Evolutionary conservation across 2,329 filamentous ascomycete genomes (phyloP).

Genomic region (Sordariomycetes sp.): DNA sequence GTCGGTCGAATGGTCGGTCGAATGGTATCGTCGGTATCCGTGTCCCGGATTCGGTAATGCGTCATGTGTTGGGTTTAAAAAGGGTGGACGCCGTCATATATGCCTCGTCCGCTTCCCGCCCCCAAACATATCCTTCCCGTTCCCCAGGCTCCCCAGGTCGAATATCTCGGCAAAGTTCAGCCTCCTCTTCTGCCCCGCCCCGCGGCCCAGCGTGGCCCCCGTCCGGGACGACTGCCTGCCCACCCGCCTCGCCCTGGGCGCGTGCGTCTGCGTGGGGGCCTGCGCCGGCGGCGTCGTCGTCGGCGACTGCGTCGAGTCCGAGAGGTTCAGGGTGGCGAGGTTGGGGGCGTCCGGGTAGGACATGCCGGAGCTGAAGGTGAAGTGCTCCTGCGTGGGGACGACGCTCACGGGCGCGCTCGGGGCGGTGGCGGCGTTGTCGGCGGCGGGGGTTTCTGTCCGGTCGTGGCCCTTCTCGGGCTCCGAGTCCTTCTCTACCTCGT

Average conservation of each 20-base stretch:
- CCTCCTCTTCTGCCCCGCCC: constrained; percentile 61
- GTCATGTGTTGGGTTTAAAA: neutral
- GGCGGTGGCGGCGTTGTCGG: constrained; percentile 16
- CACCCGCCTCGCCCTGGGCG: constrained; percentile 8
- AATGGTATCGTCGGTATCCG: neutral
- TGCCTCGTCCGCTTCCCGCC: constrained; percentile 41
- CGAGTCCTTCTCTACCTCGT: constrained; percentile 58
- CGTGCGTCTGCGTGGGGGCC: constrained; percentile 16
- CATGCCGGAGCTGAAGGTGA: constrained; percentile 60
- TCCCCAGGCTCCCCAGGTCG: constrained; percentile 53
- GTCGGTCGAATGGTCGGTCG: neutral
- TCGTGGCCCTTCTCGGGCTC: constrained; percentile 37
- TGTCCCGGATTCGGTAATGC: neutral
- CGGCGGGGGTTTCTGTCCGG: constrained; percentile 13
- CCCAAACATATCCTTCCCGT: constrained; percentile 49
- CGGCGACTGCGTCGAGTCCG: constrained; percentile 34
- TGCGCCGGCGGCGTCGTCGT: constrained; percentile 17
- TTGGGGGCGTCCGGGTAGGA: constrained; percentile 37
- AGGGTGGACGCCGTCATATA: constrained; percentile 13
- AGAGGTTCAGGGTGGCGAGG: constrained; percentile 49
- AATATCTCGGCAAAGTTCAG: constrained; percentile 68
- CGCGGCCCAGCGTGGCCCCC: constrained; percentile 42
- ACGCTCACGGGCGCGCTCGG: constrained; percentile 6
- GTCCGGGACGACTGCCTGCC: constrained; percentile 9
- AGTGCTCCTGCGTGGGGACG: constrained; percentile 48